phyloP scores from a whole-genome alignment of 768 basidiomycete species.

The Boletellus emodensis region DNA sequence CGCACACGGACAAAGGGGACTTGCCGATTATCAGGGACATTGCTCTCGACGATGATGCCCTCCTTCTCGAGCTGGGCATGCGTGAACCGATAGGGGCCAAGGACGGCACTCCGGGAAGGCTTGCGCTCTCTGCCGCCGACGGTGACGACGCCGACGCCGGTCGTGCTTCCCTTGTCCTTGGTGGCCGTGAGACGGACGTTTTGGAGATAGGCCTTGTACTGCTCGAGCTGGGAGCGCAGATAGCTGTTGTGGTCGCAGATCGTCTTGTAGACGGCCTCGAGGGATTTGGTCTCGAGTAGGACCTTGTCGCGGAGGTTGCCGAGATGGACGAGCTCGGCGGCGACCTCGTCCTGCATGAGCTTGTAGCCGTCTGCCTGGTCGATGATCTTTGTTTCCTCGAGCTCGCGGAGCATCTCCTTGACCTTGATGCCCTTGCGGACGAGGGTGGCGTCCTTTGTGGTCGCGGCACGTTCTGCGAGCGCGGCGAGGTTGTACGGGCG shows the following conservation, averaged over 20 bases:
- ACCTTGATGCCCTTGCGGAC: conserved; percentile 99
- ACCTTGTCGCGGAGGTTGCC: conserved; percentile 98
- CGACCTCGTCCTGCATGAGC: conserved; percentile 97
- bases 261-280: conserved; percentile 98
- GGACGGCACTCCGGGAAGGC: conserved; percentile 73
- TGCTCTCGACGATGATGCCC: conserved; percentile 98
- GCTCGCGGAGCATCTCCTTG: conserved; percentile 96
- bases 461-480: conserved; percentile 93
- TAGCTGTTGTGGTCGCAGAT: conserved; percentile 99
- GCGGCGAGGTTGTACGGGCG: conserved; percentile 84
- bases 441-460: conserved; percentile 93
- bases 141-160: conserved; percentile 89
- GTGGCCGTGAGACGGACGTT: conserved; percentile 88
- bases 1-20: conserved; percentile 17
- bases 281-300: conserved; percentile 80
- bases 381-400: conserved; percentile 86
- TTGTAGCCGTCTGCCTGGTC: conserved; percentile 80
- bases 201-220: conserved; percentile 99
- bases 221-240: conserved; percentile 91
- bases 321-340: conserved; percentile 91
- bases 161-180: conserved; percentile 84
- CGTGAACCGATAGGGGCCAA: conserved; percentile 96
- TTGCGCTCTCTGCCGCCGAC: conserved; percentile 99
- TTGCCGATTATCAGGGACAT: conserved; percentile 96
- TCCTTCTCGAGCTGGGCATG: conserved; percentile 99